Percentiles rank a stretch among this genome's conserved stretches.
Evolutionary conservation across 352 stramenopile genomes (phyloP).

Genomic region (Peronosclerospora sorghi): DNA sequence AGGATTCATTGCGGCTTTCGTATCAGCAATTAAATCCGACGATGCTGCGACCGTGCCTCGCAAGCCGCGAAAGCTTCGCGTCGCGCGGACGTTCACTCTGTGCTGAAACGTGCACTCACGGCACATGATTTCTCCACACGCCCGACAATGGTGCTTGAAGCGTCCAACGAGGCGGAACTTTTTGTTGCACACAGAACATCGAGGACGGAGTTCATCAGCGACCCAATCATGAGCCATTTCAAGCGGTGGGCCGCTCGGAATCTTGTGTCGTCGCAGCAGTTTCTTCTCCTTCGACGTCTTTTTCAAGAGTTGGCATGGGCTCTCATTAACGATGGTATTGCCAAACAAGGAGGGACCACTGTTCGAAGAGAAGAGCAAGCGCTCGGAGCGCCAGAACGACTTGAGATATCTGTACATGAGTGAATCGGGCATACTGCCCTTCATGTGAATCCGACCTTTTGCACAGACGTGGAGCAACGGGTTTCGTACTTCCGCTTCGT

Average conservation of each 20-base stretch:
- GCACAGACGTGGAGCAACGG: constrained; percentile 43
- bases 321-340: constrained; percentile 4
- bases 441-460: constrained; percentile 48
- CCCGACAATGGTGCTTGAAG: constrained; percentile 63
- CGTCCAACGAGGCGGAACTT: constrained; percentile 47
- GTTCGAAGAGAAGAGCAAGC: constrained; percentile 20
- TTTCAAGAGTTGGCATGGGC: constrained; percentile 2
- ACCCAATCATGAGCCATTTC: constrained; percentile 58
- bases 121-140: constrained; percentile 61
- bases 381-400: constrained; percentile 37
- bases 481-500: constrained; percentile 19
- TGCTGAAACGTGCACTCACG: constrained; percentile 36
- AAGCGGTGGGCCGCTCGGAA: constrained; percentile 23
- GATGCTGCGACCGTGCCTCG: constrained; percentile 10
- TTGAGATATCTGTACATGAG: constrained; percentile 55
- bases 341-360: constrained; percentile 18
- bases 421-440: constrained; percentile 43
- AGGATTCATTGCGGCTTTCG: constrained; percentile 1
- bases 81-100: constrained; percentile 28
- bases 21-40: constrained; percentile 6
- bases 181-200: constrained; percentile 47
- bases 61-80: constrained; percentile 16
- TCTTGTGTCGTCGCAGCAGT: constrained; percentile 8
- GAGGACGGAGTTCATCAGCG: constrained; percentile 36
- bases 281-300: constrained; percentile 17